Evolutionary conservation across 352 stramenopile genomes (phyloP).

Genomic region (Stramenopiles sp.): DNA sequence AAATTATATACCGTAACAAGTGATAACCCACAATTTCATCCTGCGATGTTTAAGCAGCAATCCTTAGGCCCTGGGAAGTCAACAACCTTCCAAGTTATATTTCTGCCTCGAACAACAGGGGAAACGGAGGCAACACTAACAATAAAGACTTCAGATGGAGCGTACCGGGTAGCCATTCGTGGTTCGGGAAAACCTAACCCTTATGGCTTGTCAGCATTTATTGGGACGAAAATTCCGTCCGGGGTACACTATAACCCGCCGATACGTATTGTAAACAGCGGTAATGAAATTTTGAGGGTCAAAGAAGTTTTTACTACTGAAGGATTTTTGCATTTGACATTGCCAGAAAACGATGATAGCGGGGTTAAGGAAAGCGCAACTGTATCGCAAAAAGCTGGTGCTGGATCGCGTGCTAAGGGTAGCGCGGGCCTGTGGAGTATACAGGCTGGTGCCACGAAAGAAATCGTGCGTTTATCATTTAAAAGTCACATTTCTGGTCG

Average conservation of each 20-base stretch:
- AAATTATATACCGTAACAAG: too few relatives aligned
- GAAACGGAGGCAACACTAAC: neutral
- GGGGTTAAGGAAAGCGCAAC: neutral
- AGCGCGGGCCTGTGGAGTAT: slow-evolving; percentile 13
- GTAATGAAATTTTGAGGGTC: slow-evolving; percentile 9
- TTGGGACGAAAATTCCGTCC: neutral
- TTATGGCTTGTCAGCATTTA: neutral
- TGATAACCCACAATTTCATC: too few relatives aligned
- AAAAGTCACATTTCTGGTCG: neutral
- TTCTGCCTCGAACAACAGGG: slow-evolving; percentile 1
- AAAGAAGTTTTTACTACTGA: slow-evolving; percentile 16
- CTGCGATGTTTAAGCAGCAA: too few relatives aligned
- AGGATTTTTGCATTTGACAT: slow-evolving; percentile 13
- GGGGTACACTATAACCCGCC: slow-evolving; percentile 11
- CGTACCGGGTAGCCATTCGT: slow-evolving; percentile 1
- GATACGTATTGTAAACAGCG: slow-evolving; percentile 1
- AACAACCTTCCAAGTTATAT: slow-evolving; percentile 8
- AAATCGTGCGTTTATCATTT: slow-evolving; percentile 16
- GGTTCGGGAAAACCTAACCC: slow-evolving; percentile 3
- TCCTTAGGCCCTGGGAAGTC: slow-evolving; percentile 9
- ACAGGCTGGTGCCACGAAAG: neutral
- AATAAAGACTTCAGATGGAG: slow-evolving; percentile 9
- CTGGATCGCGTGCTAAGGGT: too few relatives aligned
- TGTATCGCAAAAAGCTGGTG: too few relatives aligned
- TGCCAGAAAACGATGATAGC: neutral